Evolutionary conservation across 495 filamentous ascomycete genomes (phyloP), one percentile per base, ranked within the genome.

Genomic region (Rhypophila decipiens): DNA sequence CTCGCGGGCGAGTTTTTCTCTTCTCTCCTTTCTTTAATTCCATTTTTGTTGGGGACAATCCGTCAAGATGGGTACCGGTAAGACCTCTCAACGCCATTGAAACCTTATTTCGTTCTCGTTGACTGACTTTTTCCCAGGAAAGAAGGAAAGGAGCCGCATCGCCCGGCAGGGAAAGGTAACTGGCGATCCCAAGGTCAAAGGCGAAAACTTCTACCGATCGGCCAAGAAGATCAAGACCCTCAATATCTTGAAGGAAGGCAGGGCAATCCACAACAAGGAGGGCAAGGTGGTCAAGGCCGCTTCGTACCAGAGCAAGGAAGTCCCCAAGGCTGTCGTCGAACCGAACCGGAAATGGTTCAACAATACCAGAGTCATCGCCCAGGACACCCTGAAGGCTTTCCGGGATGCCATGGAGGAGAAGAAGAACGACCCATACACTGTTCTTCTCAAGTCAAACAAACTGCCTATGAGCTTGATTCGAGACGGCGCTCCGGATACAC

Each of bases 381-480:
- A 85, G 52, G 81, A 85, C 42, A 68, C 64, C 33, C 72, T 93
- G 50, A 77, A 71, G 21, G 82, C 84, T 2, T 98, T 98, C 69
- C 83, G 94, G 39, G 87, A 94, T 49, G 94, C 93, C 12, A 90
- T 97, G 64, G 87, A 87, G 9, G 90, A 90, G 66, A 84, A 87
- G 66, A 82, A 86, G 18, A 82, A 84, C 18, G 91, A 98, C 61
- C 94, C 94, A 1, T 95, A 96, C 68, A 52, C 85, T 44, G 90
- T 95, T 39, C 79, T 97, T 9, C 70, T 98, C 24, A 96, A 95
- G 72, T 84, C 83, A 41, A 97, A 97, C 66, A 97, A 97, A 56
- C 62, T 69, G 4, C 66, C 66, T 34, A 59, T 69, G 55, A 63
- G 55, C 41, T 47, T 69, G 44, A 69, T 69, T 23, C 58, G 64